Base-by-base conservation (phyloP, 306 rosid species). In the Citrullus mucosospermus region DNA sequence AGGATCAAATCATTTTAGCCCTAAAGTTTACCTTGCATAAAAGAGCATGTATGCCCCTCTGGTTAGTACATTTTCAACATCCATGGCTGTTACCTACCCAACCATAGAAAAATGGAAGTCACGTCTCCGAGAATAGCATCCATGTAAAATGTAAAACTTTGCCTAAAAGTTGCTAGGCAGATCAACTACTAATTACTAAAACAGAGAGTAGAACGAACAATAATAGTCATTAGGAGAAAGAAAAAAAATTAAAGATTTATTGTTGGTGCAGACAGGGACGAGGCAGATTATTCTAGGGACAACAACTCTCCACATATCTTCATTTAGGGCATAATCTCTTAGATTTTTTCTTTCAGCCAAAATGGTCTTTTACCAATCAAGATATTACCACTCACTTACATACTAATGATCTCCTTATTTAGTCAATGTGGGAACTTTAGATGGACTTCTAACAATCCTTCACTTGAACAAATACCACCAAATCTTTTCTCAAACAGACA, bases 41-140 rank as follows among this genome's bases (percentile, higher is more conserved):
- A 95, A 85, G 82, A 95, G 99, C 97, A 95, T 88, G 84, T 95
- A 95, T 5, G 99, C 97, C 59, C 97, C 96, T 84, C 88, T 91
- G 22, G 85, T 85, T 80, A 92, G 81, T 82, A 95, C 99, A 53
- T 84, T 89, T 76, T 88, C 91, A 72, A 85, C 84, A 57, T 87
- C 99, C 82, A 88, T 90, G 6, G 92, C 39, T 6, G 91, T 85
- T 73, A 95, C 99, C 99, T 95, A 81, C 56, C 80, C 76, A 28
- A 63, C 43, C 83, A 89, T 54, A 77, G 56, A 43, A 17, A 74
- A 84, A 81, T 50, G 46, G 58, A 36, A 48, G 61, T 57, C 74
- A 73, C 74, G 15, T 68, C 75, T 75, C 66, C 5, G 62, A 75
- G 16, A 50, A 51, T 73, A 30, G 34, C 36, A 22, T 41, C 11